Evolutionary conservation across 2,329 filamentous ascomycete species (phyloP), one percentile per base, ranked within the genome.

Genomic region (Xylaria multiplex): DNA sequence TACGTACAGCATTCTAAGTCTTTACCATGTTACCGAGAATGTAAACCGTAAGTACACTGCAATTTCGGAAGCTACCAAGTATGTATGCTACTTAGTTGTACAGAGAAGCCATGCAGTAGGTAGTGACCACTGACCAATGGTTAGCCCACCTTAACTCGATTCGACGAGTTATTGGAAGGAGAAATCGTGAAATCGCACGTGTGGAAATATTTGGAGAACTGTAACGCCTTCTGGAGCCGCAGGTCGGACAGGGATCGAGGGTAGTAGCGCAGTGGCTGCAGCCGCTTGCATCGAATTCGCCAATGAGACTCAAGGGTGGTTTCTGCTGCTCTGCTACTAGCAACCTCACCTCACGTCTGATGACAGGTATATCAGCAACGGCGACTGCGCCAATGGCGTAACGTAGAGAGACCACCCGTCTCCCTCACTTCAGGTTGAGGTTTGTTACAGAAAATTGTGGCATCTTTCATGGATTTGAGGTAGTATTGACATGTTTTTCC

Each of bases 211-310:
- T 55, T 62, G 54, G 49, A 52, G 59, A 55, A 46, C 45, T 46
- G 32, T 35, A 48, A 59, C 24, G 54, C 45, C 54, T n/a, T 22
- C 54, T 53, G 53, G 59, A 63, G 64, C 64, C 66, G 59, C 60
- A 62, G 57, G 35, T 45, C 30, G 55, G 59, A 48, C 64, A 66
- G 55, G 64, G 64, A 56, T 66, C n/a, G 43, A 13, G 22, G 37
- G 32, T 42, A 43, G 59, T 55, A 43, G 59, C 49, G 59, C 16
- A 19, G 50, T 42, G 48, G 48, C n/a, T 45, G 55, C 59, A 62
- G 59, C 43, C 37, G 61, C 54, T 40, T 59, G 43, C 52, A 43
- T 58, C 40, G 46, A 62, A 67, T 65, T 69, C 62, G 53, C 67
- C 67, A 69, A 68, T 69, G 46, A 57, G 45, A 55, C 50, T 43